These are phyloP conservation scores for Rosa chinensis DNA, from an alignment of 306 rosid genomes.

Conservation along the genomic window DNA sequence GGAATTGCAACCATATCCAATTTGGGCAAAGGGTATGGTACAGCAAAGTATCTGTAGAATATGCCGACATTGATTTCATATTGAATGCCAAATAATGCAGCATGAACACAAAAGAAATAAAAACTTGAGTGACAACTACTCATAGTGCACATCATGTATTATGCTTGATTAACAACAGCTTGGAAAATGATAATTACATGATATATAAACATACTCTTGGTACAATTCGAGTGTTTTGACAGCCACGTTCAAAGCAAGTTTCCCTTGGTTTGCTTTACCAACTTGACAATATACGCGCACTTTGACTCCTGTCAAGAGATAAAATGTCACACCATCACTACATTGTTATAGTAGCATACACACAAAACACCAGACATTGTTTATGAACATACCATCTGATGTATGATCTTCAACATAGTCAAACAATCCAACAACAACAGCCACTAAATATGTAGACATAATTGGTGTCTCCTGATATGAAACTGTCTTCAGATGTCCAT, in stretches of 20 bases:
- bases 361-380: constrained; percentile 6
- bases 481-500: constrained; percentile 64
- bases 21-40: constrained; percentile 86
- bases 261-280: constrained; percentile 83
- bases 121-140: neutral
- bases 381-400: constrained; percentile 60
- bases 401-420: constrained; percentile 92
- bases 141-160: constrained; percentile 2
- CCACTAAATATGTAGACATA: constrained; percentile 95
- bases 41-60: constrained; percentile 73
- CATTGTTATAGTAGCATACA: neutral
- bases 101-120: neutral
- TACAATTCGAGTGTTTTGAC: constrained; percentile 68
- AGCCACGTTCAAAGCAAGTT: constrained; percentile 84
- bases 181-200: constrained; percentile 7
- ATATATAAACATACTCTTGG: constrained; percentile 58
- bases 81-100: constrained; percentile 13
- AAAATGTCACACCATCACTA: constrained; percentile 23
- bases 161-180: neutral
- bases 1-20: constrained; percentile 97
- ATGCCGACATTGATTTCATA: constrained; percentile 24
- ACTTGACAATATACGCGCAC: constrained; percentile 91
- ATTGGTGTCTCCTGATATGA: constrained; percentile 77
- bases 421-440: constrained; percentile 85
- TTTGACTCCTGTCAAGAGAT: constrained; percentile 66